phyloP scores from a whole-genome alignment of 768 basidiomycete species.

The Kondoa malvinella region DNA sequence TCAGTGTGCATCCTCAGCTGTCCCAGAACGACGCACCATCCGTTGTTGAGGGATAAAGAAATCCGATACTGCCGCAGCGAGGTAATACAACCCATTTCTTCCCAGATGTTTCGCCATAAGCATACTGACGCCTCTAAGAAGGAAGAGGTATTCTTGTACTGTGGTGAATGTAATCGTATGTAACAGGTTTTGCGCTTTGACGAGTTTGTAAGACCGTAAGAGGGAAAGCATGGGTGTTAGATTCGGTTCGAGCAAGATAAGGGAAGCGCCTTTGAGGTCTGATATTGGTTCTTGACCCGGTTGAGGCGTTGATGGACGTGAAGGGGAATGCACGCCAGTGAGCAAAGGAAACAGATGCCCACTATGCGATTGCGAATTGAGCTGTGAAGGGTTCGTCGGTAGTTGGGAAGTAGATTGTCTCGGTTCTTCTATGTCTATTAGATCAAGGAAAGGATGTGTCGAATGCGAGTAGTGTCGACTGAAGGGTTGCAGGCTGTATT shows the following conservation, averaged over 20 bases:
- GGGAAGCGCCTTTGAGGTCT: not conserved
- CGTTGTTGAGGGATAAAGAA: constrained; percentile 86
- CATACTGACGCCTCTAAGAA: constrained; percentile 57
- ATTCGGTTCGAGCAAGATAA: constrained; percentile 34
- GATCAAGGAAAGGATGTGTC: constrained; percentile 91
- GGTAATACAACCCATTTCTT: constrained; percentile 71
- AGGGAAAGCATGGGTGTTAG: constrained; percentile 52
- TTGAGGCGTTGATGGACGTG: not conserved
- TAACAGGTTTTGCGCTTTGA: constrained; percentile 54
- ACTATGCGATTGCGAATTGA: not conserved
- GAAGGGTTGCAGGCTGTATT: constrained; percentile 94
- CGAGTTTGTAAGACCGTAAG: constrained; percentile 59
- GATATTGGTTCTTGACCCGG: not conserved
- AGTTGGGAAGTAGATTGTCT: not conserved
- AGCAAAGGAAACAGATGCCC: not conserved
- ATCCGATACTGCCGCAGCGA: constrained; percentile 94
- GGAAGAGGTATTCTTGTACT: constrained; percentile 88
- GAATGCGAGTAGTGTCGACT: constrained; percentile 96
- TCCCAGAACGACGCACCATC: constrained; percentile 46
- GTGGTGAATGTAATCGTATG: constrained; percentile 81
- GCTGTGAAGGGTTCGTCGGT: not conserved
- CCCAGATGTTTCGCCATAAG: constrained; percentile 36
- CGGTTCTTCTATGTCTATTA: constrained; percentile 47
- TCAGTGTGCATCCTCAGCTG: not conserved
- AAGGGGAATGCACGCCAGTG: not conserved